Evolutionary conservation across 1,284 basidiomycete species (phyloP).

Genomic region (Leccinum olivaceoglutinosum): DNA sequence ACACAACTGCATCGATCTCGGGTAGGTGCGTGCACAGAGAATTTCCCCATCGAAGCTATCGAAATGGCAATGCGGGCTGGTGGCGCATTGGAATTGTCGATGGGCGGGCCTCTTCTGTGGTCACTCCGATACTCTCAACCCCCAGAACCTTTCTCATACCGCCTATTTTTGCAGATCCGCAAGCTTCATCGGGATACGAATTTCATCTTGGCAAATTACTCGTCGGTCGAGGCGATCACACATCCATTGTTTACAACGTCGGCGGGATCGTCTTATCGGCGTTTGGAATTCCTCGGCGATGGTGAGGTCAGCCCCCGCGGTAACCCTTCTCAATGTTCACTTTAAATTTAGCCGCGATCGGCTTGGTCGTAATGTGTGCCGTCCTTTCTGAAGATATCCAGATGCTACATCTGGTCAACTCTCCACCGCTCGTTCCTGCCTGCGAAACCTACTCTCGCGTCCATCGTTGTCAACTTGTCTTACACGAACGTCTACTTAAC

Average conservation of each 20-base stretch:
- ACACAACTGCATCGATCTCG: too few species aligned
- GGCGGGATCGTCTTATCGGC: slow-evolving; percentile 66
- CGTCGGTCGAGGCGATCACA: slow-evolving; percentile 61
- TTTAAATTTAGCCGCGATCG: slow-evolving; percentile 56
- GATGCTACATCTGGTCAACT: slow-evolving; percentile 70
- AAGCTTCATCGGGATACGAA: slow-evolving; percentile 62
- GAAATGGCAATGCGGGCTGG: slow-evolving; percentile 64
- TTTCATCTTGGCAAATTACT: slow-evolving; percentile 62
- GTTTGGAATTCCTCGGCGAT: slow-evolving; percentile 83
- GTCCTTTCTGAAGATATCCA: slow-evolving; percentile 66
- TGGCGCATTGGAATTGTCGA: slow-evolving; percentile 56
- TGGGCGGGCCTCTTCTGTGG: slow-evolving; percentile 68
- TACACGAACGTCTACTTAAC: slow-evolving; percentile 59
- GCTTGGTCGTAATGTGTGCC: slow-evolving; percentile 64
- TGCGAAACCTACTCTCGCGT: slow-evolving; percentile 67
- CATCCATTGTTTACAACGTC: slow-evolving; percentile 68
- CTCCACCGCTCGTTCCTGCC: slow-evolving; percentile 62
- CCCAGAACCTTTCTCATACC: slow-evolving; percentile 34
- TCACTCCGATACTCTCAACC: slow-evolving; percentile 41
- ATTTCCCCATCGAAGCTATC: slow-evolving; percentile 62
- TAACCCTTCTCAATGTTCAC: slow-evolving; percentile 10
- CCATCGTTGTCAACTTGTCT: slow-evolving; percentile 56
- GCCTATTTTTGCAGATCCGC: slow-evolving; percentile 48
- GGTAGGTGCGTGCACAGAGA: slow-evolving; percentile 23
- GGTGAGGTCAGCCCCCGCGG: slow-evolving; percentile 40